phyloP scores from a whole-genome alignment of 768 basidiomycete species.

The Lentinula detonsa region DNA sequence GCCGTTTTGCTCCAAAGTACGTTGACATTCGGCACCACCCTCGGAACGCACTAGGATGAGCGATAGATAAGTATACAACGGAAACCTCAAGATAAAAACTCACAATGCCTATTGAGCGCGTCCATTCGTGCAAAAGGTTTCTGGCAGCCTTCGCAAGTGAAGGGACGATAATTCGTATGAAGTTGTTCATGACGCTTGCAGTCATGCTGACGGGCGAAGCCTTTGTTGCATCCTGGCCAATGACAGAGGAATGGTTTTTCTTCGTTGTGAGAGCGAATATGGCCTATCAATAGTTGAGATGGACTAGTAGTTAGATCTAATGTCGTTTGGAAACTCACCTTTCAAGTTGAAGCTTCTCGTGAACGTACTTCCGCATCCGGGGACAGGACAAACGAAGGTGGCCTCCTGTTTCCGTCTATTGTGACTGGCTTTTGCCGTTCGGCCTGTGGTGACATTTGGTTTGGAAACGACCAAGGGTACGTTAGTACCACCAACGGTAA shows the following conservation, averaged over 20 bases:
- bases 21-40: slow-evolving; percentile 72
- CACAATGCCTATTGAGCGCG: slow-evolving; percentile 88
- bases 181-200: slow-evolving; percentile 95
- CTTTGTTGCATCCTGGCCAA: slow-evolving; percentile 92
- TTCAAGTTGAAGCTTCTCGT: slow-evolving; percentile 93
- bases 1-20: slow-evolving; percentile 23
- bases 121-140: slow-evolving; percentile 95
- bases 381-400: slow-evolving; percentile 76
- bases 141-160: slow-evolving; percentile 87
- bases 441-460: slow-evolving; percentile 85
- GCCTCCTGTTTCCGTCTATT: slow-evolving; percentile 85
- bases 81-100: slow-evolving; percentile 26
- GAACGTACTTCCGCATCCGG: slow-evolving; percentile 82
- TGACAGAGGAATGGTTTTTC: slow-evolving; percentile 94
- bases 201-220: slow-evolving; percentile 92
- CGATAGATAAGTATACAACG: not conserved
- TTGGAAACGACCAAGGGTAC: slow-evolving; percentile 37
- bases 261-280: slow-evolving; percentile 90
- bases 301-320: too few relatives aligned
- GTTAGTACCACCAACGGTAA: slow-evolving; percentile 8
- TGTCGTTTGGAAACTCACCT: slow-evolving; percentile 37
- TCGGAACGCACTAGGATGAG: slow-evolving; percentile 61
- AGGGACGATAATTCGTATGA: slow-evolving; percentile 89
- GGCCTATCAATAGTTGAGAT: slow-evolving; percentile 41
- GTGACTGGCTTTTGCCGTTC: slow-evolving; percentile 83